Percentiles rank a stretch among this genome's conserved stretches.
Conservation (phyloP, 2,329 filamentous ascomycete species). For the Botrytis tulipae region DNA sequence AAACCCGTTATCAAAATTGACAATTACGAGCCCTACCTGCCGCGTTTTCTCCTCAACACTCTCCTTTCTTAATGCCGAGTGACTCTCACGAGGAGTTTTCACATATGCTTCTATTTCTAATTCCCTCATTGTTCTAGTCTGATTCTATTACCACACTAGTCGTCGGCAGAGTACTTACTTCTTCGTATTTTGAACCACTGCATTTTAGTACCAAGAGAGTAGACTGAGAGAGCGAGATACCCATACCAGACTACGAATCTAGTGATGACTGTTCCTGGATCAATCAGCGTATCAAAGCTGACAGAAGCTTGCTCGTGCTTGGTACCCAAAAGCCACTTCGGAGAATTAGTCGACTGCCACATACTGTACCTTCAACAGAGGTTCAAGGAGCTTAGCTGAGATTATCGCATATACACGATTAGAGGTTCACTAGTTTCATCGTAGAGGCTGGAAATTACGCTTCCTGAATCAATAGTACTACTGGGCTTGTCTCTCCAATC, state of each 20-base stretch:
- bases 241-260: conserved; percentile 8
- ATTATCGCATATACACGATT: neutral
- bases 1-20: neutral
- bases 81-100: neutral
- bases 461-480: neutral
- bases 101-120: neutral
- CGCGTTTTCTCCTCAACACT: neutral
- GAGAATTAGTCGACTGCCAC: conserved; percentile 25
- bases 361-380: conserved; percentile 6
- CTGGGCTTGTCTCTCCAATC: neutral
- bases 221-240: neutral
- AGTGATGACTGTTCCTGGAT: conserved; percentile 21
- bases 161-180: conserved; percentile 8
- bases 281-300: conserved; percentile 20
- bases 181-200: neutral
- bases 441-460: neutral
- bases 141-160: neutral
- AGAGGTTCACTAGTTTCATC: neutral
- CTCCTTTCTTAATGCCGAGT: neutral
- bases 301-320: conserved; percentile 3
- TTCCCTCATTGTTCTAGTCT: neutral
- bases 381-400: neutral
- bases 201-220: neutral
- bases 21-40: neutral
- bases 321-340: conserved; percentile 16